Base-by-base conservation (phyloP, 371 early-diverging fungal genomes). In the Amoeboaphelidium occidentale region DNA sequence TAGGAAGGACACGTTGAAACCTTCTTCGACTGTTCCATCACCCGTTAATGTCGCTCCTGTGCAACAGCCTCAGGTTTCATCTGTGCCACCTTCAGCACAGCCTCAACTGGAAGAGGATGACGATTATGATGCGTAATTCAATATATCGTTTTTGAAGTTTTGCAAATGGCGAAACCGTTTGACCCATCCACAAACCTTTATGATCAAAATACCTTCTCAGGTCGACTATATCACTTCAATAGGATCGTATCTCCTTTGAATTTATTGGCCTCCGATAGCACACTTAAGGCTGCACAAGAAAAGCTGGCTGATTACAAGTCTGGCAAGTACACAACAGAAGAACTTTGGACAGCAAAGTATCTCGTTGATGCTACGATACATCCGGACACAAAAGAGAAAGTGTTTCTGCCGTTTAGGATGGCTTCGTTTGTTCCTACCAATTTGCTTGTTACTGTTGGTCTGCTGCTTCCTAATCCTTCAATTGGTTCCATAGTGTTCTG, bases 331-430 rank as follows among this genome's bases (percentile, higher is more conserved):
- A 51, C 45, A 6, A 43, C 44, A 4, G 67, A 76, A 55, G 52
- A 60, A 27, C 62, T 78, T 28, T 81, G 80, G 81, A 59, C 65
- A 39, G 81, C 81, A 27, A 82, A 81, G 53, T 14, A 32, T 58
- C 55, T 77, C 39, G 72, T 82, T 23, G 79, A 81, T 56, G 71
- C 76, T 22, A 80, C 81, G 0, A 55, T 79, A 55, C 85, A 84
- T 58, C 77, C 84, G 24, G 84, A 84, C 55, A 83, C 84, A 2
- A 78, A 77, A 41, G 79, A 81, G 51, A 67, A 75, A 20, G 66
- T 84, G 23, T 63, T 82, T 23, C 55, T 84, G 27, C 85, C 84
- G 20, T 83, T 84, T 63, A 59, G 85, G 22, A 84, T 84, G 85
- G 68, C 79, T 0, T 69, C 67, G 41, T 84, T 80, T 65, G 81